Evolutionary conservation across 1,139 yeast species (phyloP), one percentile per base, ranked within the genome.

Genomic region (Pichiaceae sp.): DNA sequence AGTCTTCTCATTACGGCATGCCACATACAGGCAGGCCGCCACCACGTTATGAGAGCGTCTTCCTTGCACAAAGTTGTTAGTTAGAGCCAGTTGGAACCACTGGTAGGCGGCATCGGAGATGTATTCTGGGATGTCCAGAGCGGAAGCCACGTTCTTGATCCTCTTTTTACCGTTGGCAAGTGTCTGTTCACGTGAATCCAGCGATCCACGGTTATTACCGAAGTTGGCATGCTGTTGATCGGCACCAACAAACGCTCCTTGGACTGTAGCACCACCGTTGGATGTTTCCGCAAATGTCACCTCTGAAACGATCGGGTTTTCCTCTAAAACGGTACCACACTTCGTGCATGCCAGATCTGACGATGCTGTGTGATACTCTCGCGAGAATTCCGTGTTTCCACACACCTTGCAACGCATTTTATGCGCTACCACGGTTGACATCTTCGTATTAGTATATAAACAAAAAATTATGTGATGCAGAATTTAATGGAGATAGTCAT

Each of bases 201-300:
- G 70, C 29, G 87, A 79, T 39, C 72, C 73, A 39, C 80, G 57
- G 16, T 68, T 70, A 31, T 75, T 79, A 37, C 83, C 84, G 47
- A 72, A 74, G 3, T 78, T 66, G 0, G 89, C 95, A 57, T 82
- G 75, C 6, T 82, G 67, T 59, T 89, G 96, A 53, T 86, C 97
- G 0, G 86, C 81, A 30, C 87, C 85, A 31, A 91, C 80, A 70
- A 85, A 89, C 31, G 94, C 77, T 52, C 99, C 99, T 48, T 87
- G 95, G 2, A 91, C 96, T 42, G 84, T 76, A 26, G 98, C 96
- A 8, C 95, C 97, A 47, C 99, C 99, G 20, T 81, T 70, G 11
- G 95, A 72, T 3, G 87, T 73, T 53, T 93, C 99, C 31, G 94
- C 94, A 62, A 89, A 91, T 17, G 93, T 85, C 40, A 93, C 93